Percentiles rank a stretch among this genome's conserved stretches.
These are phyloP conservation scores for Pontederia crassipes DNA, from an alignment of 176 grass and related monocot species.

Conservation along the genomic window DNA sequence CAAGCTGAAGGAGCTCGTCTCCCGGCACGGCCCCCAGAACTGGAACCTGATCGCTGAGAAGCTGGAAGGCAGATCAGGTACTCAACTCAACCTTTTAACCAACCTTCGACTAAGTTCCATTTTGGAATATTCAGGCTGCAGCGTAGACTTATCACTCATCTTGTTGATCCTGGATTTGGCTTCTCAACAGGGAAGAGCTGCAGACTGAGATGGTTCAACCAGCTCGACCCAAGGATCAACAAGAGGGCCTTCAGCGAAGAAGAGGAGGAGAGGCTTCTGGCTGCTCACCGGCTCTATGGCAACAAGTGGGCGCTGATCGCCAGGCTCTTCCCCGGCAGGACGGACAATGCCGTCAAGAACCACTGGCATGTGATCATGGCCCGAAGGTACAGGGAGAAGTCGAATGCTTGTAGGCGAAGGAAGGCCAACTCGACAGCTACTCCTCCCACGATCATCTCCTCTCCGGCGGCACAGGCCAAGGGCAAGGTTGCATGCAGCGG, in stretches of 20 bases:
- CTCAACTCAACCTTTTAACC: not conserved
- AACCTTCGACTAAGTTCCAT: not conserved
- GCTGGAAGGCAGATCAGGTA: not conserved
- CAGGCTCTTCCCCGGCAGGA: not conserved
- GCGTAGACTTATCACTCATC: not conserved
- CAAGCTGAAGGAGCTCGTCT: not conserved
- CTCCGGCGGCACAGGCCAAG: not conserved
- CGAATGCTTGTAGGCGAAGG: not conserved
- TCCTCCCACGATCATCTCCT: too few relatives aligned
- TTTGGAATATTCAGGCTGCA: not conserved
- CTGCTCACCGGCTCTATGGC: not conserved
- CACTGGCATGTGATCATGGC: conserved; percentile 1
- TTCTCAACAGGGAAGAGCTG: not conserved
- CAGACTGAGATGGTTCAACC: not conserved
- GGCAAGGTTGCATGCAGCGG: not conserved
- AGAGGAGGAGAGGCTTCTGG: conserved; percentile 3
- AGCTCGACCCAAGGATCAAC: conserved; percentile 1
- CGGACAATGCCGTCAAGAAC: not conserved
- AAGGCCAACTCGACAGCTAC: not conserved
- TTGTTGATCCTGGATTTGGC: not conserved
- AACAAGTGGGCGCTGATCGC: conserved; percentile 1
- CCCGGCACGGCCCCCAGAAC: not conserved
- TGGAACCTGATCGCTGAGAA: not conserved
- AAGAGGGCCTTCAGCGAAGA: not conserved
- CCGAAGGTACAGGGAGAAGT: not conserved